These are phyloP conservation scores for Viola odorata DNA, from an alignment of 345 rosid genomes.

Conservation along the genomic window DNA sequence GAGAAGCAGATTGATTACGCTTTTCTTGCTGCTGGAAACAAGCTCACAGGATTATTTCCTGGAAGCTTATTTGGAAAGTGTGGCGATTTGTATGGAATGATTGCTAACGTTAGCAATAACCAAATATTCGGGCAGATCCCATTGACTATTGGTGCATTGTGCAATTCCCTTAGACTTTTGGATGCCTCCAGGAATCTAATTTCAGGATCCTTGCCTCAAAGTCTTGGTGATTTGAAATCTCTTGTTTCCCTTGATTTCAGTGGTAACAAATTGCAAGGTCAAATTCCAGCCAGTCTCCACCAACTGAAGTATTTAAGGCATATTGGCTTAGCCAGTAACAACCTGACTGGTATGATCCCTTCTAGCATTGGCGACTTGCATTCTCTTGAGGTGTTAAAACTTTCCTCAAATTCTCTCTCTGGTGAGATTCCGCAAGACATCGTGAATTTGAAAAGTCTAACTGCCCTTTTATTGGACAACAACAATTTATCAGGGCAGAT, in stretches of 20 bases:
- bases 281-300: constrained; percentile 37
- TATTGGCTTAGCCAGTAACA: constrained; percentile 56
- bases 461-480: constrained; percentile 17
- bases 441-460: constrained; percentile 12
- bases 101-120: constrained; percentile 53
- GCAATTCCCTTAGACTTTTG: constrained; percentile 45
- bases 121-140: constrained; percentile 43
- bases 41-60: constrained; percentile 46
- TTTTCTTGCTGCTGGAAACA: constrained; percentile 49
- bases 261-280: constrained; percentile 42
- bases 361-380: constrained; percentile 35
- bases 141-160: constrained; percentile 30
- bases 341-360: constrained; percentile 46
- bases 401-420: constrained; percentile 51
- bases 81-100: constrained; percentile 26
- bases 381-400: constrained; percentile 45
- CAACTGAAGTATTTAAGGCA: constrained; percentile 31
- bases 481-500: constrained; percentile 12
- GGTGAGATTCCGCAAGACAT: constrained; percentile 46
- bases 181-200: constrained; percentile 53
- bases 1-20: constrained; percentile 49
- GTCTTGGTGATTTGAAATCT: constrained; percentile 35
- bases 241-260: constrained; percentile 48
- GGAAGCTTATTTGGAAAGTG: constrained; percentile 41
- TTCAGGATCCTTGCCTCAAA: constrained; percentile 37